These are phyloP conservation scores for Solanum rostratum DNA, from an alignment of 257 asterid genomes.

Conservation along the genomic window DNA sequence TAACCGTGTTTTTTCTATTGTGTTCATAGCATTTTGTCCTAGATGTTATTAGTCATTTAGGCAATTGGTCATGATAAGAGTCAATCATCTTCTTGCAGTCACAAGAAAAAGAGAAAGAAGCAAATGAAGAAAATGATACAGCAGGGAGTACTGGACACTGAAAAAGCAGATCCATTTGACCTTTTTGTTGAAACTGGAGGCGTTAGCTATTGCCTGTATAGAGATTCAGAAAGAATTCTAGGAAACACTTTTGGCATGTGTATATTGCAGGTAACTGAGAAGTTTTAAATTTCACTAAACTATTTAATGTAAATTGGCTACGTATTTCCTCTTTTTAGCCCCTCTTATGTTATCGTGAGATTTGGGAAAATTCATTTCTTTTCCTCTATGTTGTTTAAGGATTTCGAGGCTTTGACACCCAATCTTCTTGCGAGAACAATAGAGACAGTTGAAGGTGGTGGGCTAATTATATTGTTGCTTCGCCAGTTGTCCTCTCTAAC, in stretches of 20 bases:
- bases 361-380: background rate
- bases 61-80: background rate
- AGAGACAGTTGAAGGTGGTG: constrained; percentile 99
- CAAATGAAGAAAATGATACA: constrained; percentile 68
- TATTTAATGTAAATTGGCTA: background rate
- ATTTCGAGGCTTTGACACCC: constrained; percentile 97
- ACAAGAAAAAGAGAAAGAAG: constrained; percentile 65
- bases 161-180: constrained; percentile 61
- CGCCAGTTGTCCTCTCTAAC: constrained; percentile 84
- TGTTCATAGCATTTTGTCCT: background rate
- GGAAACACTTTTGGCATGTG: constrained; percentile 99
- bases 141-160: constrained; percentile 65
- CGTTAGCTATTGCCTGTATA: constrained; percentile 73
- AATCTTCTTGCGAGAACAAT: constrained; percentile 96
- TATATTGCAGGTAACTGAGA: constrained; percentile 60
- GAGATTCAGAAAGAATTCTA: constrained; percentile 83
- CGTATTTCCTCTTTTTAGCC: background rate
- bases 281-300: background rate
- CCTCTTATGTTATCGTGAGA: background rate
- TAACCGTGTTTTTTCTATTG: background rate
- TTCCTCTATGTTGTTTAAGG: constrained; percentile 27
- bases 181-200: constrained; percentile 71
- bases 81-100: constrained; percentile 32
- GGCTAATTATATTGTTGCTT: constrained; percentile 75
- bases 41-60: background rate